These are phyloP conservation scores for Paraphaeosphaeria sporulosa DNA, from an alignment of 2,329 filamentous ascomycete species.

Conservation along the genomic window DNA sequence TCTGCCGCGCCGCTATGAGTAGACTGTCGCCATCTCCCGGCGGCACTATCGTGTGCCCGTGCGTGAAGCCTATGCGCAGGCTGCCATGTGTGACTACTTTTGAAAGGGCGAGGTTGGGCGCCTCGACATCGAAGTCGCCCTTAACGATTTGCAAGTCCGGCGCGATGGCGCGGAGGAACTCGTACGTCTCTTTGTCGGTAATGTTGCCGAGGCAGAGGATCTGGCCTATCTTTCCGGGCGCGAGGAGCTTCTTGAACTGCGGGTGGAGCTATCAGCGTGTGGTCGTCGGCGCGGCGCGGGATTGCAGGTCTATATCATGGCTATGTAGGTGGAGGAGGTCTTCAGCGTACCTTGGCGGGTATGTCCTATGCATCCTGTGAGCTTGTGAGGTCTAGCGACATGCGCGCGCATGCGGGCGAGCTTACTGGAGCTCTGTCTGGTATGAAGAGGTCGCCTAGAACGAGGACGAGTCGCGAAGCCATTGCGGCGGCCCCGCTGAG, in stretches of 20 bases:
- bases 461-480: conserved; percentile 52
- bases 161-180: conserved; percentile 63
- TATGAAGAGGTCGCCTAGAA: conserved; percentile 54
- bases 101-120: conserved; percentile 69
- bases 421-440: conserved; percentile 52
- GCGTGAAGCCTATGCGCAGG: conserved; percentile 73
- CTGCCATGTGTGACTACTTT: conserved; percentile 75
- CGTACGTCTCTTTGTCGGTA: conserved; percentile 64
- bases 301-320: conserved; percentile 13
- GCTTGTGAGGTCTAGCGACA: conserved; percentile 43
- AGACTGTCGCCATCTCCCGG: conserved; percentile 71
- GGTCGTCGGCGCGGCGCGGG: conserved; percentile 6
- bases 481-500: conserved; percentile 34
- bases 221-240: conserved; percentile 66
- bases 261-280: conserved; percentile 16
- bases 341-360: conserved; percentile 49
- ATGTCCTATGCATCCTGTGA: conserved; percentile 52
- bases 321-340: neutral
- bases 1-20: conserved; percentile 72
- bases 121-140: conserved; percentile 73
- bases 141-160: conserved; percentile 74
- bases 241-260: conserved; percentile 63
- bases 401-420: conserved; percentile 13
- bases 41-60: conserved; percentile 76
- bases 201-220: conserved; percentile 67